These are phyloP conservation scores for Fusarium subglutinans DNA, from an alignment of 2,329 filamentous ascomycete species.

Conservation along the genomic window DNA sequence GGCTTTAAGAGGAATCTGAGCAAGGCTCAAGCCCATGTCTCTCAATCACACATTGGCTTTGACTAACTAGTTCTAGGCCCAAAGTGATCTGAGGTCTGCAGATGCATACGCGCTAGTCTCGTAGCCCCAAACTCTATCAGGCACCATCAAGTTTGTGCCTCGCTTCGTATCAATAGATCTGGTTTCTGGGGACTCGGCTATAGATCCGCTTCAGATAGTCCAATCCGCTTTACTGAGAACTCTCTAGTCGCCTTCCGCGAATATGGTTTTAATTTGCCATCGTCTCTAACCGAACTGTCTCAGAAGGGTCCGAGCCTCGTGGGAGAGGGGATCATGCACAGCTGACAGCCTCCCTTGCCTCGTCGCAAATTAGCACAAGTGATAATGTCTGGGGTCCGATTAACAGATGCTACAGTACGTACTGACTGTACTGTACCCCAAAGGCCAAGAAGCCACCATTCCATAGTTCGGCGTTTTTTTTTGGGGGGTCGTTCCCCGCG, in stretches of 20 bases:
- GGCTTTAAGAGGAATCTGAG: not conserved
- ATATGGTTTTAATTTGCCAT: not conserved
- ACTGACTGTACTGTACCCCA: not conserved
- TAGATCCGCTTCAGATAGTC: not conserved
- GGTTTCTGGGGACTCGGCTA: not conserved
- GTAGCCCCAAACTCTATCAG: constrained; percentile 9
- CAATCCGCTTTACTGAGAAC: not conserved
- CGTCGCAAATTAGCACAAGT: not conserved
- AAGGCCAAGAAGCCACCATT: constrained; percentile 19
- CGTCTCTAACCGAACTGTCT: not conserved
- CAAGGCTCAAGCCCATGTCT: constrained; percentile 4
- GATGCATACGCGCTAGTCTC: not conserved
- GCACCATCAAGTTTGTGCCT: not conserved
- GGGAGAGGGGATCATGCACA: not conserved
- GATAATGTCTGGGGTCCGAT: not conserved
- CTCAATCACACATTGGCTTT: not conserved
- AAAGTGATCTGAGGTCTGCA: not conserved
- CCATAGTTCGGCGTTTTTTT: not conserved
- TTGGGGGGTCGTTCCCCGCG: not conserved
- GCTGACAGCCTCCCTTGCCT: not conserved
- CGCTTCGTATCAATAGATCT: not conserved
- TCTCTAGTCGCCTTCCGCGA: not conserved
- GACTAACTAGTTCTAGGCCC: constrained; percentile 10
- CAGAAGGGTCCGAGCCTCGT: not conserved
- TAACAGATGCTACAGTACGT: not conserved